Conservation (phyloP, 2,329 filamentous ascomycete species). For the Colletotrichum tropicale region DNA sequence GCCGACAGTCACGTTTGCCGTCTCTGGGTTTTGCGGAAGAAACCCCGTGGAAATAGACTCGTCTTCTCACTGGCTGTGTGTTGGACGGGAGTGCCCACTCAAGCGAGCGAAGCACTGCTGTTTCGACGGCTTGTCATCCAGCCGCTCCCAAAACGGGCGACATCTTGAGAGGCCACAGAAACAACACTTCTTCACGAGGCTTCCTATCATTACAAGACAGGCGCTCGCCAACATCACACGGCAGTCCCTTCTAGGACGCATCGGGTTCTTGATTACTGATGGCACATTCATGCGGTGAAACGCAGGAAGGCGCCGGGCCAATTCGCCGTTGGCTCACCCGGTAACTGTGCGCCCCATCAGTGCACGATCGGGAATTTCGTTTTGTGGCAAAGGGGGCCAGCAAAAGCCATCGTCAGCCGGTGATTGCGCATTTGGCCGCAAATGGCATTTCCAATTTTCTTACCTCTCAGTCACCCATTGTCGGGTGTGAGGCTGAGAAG, state of each 20-base stretch:
- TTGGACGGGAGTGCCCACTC: not conserved
- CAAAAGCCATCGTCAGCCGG: constrained; percentile 5
- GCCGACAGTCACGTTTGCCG: not conserved
- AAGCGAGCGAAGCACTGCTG: not conserved
- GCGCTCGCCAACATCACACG: not conserved
- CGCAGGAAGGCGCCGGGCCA: not conserved
- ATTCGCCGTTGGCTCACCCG: not conserved
- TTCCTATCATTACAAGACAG: not conserved
- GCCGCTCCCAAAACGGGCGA: not conserved
- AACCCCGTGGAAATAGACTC: not conserved
- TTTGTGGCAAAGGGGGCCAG: not conserved
- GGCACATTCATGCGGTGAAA: constrained; percentile 3
- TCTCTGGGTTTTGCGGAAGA: not conserved
- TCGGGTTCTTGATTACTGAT: constrained; percentile 7
- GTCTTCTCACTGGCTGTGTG: not conserved
- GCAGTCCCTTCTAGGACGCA: not conserved
- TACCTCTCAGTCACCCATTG: not conserved
- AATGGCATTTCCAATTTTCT: constrained; percentile 10
- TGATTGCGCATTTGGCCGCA: constrained; percentile 12
- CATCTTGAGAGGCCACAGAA: not conserved
- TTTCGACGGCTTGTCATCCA: not conserved
- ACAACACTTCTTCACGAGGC: not conserved
- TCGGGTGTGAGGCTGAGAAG: constrained; percentile 6
- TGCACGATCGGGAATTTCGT: not conserved
- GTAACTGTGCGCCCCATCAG: not conserved